Percentiles rank a stretch among this genome's conserved stretches.
Conservation (phyloP, 2,329 filamentous ascomycete species). For the Arthrobotrys sinensis region DNA sequence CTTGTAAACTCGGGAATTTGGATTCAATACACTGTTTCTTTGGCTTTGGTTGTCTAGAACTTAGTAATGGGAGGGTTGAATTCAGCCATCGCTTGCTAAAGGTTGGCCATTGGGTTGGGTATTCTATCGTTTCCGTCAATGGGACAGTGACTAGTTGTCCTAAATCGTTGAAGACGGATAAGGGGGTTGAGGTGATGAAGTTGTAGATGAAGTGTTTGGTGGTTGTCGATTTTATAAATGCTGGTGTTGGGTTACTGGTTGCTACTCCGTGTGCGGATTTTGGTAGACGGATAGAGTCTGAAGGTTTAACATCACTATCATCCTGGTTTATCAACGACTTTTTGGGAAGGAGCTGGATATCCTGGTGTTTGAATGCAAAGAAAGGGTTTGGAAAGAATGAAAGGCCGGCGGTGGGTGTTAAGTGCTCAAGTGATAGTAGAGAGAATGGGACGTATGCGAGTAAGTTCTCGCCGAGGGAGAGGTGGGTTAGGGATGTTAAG, state of each 20-base stretch:
- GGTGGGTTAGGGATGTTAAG: slow-evolving; percentile 16
- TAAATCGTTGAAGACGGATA: slow-evolving; percentile 40
- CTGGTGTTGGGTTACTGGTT: not conserved
- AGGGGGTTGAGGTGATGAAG: slow-evolving; percentile 40
- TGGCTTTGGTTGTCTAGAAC: not conserved
- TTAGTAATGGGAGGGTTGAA: slow-evolving; percentile 4
- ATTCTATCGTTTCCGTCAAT: not conserved
- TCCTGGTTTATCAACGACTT: not conserved
- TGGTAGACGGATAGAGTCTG: not conserved
- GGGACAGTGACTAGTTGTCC: slow-evolving; percentile 23
- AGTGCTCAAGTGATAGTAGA: slow-evolving; percentile 14
- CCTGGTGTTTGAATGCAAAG: slow-evolving; percentile 20
- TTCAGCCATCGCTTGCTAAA: not conserved
- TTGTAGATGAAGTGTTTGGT: not conserved
- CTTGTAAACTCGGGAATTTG: slow-evolving; percentile 31
- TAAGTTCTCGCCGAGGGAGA: slow-evolving; percentile 25
- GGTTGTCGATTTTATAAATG: slow-evolving; percentile 12
- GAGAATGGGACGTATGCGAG: slow-evolving; percentile 42
- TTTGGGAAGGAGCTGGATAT: not conserved
- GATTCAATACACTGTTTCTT: not conserved
- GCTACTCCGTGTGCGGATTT: slow-evolving; percentile 4
- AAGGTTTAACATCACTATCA: not conserved
- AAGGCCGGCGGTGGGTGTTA: not conserved
- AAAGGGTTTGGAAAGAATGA: slow-evolving; percentile 37
- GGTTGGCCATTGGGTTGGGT: slow-evolving; percentile 31